Percentiles rank a stretch among this genome's conserved stretches.
Evolutionary conservation across 805 yeast species (phyloP).

Genomic region (Starmerella kuoi): DNA sequence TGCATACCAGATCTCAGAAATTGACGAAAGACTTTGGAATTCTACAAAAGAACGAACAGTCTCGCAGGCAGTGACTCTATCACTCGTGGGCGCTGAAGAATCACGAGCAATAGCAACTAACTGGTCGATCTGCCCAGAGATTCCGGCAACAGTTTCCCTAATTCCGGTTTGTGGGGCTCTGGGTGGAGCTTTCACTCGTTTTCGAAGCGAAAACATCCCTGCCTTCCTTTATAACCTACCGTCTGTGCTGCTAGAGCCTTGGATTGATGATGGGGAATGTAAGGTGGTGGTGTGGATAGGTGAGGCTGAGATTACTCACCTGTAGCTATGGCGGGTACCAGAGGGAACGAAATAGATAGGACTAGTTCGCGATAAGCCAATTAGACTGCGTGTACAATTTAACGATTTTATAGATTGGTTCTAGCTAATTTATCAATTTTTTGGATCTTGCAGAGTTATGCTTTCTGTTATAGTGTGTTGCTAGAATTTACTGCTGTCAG

Average conservation of each 20-base stretch:
- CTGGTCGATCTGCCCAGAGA: conserved; percentile 25
- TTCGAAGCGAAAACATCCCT: conserved; percentile 11
- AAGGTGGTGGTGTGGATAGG: too few relatives aligned
- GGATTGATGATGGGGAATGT: not conserved
- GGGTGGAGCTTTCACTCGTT: conserved; percentile 1
- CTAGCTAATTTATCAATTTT: too few relatives aligned
- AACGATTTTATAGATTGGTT: too few relatives aligned
- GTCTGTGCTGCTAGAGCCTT: not conserved
- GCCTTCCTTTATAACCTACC: too few relatives aligned
- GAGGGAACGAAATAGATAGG: too few relatives aligned
- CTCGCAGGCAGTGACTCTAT: conserved; percentile 37
- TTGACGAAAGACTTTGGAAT: conserved; percentile 42
- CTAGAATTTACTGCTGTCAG: too few relatives aligned
- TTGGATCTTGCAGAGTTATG: too few relatives aligned
- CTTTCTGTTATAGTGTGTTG: too few relatives aligned
- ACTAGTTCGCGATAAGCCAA: too few relatives aligned
- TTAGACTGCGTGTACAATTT: too few relatives aligned
- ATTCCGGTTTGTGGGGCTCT: conserved; percentile 5
- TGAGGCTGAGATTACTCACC: too few relatives aligned
- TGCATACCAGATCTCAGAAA: conserved; percentile 67
- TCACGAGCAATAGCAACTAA: conserved; percentile 24
- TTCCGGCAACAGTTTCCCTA: conserved; percentile 27
- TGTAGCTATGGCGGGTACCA: too few relatives aligned
- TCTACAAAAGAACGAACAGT: conserved; percentile 40
- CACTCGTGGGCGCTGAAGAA: conserved; percentile 22